Evolutionary conservation across 345 rosid genomes (phyloP).

Genomic region (Populus davidiana): DNA sequence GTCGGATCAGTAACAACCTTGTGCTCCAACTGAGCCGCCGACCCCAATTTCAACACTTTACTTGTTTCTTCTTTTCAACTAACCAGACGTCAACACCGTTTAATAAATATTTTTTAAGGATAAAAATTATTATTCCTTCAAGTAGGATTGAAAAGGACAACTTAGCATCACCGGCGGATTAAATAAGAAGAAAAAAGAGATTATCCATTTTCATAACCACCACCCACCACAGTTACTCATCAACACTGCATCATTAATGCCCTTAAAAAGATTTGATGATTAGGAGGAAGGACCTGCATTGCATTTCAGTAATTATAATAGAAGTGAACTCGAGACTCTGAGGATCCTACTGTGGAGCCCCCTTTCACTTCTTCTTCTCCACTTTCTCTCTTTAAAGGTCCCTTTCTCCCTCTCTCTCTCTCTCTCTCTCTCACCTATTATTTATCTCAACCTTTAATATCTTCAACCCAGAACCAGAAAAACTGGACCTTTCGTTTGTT

Average conservation of each 20-base stretch:
- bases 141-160: neutral
- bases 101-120: too few species aligned
- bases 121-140: neutral
- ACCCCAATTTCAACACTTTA: neutral
- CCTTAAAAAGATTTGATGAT: too few species aligned
- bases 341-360: neutral
- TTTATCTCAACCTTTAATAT: too few species aligned
- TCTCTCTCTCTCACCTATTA: too few species aligned
- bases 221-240: too few species aligned
- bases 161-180: neutral
- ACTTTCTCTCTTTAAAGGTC: neutral
- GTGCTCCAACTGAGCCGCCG: neutral
- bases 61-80: neutral
- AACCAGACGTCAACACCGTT: neutral
- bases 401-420: neutral
- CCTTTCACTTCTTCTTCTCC: neutral
- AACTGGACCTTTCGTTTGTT: too few species aligned
- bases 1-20: too few species aligned
- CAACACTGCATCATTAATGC: too few species aligned
- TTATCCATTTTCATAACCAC: neutral
- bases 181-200: neutral
- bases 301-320: neutral
- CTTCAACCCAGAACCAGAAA: too few species aligned
- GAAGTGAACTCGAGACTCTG: neutral
- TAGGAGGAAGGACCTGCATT: neutral